These are phyloP conservation scores for Perkinsus olseni DNA, from an alignment of 169 alveolate species.

Conservation along the genomic window DNA sequence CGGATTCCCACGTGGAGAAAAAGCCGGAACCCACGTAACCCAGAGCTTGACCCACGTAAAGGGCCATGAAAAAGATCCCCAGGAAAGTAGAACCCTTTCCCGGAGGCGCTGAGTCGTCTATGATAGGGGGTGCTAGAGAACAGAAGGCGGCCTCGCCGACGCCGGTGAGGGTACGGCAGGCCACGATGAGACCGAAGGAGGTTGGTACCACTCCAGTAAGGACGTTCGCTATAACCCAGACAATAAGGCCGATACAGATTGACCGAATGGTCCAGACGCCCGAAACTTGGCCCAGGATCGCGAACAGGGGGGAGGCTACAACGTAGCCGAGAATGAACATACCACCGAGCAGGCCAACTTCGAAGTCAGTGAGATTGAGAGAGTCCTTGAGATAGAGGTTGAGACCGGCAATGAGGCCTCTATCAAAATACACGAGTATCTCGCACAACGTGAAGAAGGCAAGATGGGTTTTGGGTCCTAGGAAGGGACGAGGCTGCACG, in stretches of 20 bases:
- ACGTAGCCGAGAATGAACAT: conserved; percentile 24
- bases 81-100: conserved; percentile 1
- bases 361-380: conserved; percentile 2
- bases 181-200: conserved; percentile 15
- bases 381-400: neutral
- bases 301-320: conserved; percentile 27
- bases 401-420: neutral
- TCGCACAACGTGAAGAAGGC: neutral
- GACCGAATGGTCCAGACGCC: conserved; percentile 15
- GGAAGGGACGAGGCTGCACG: neutral
- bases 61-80: conserved; percentile 7
- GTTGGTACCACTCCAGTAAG: neutral
- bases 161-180: conserved; percentile 19
- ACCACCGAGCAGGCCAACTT: conserved; percentile 30
- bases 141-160: conserved; percentile 26
- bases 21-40: conserved; percentile 15
- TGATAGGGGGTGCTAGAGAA: conserved; percentile 17
- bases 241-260: conserved; percentile 18
- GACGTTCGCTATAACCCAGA: conserved; percentile 15
- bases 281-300: conserved; percentile 5
- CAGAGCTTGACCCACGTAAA: conserved; percentile 20
- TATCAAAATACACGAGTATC: neutral
- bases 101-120: conserved; percentile 14
- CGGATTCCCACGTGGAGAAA: neutral
- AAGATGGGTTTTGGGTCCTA: neutral